phyloP scores from a whole-genome alignment of 805 yeast species.

The Saccharomycopsis schoenii region DNA sequence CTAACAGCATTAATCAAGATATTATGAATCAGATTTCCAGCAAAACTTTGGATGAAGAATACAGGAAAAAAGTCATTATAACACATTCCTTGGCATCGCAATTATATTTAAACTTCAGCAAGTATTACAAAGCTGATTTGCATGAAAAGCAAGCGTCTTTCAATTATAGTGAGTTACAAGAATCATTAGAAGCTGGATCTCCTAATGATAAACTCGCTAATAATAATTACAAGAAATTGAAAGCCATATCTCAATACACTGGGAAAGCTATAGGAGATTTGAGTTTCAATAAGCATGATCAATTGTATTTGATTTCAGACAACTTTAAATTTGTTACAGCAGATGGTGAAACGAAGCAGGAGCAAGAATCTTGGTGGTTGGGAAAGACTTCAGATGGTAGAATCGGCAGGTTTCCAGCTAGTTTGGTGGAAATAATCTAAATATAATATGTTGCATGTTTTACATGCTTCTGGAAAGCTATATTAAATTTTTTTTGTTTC shows the following conservation, averaged over 20 bases:
- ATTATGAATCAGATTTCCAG: not conserved
- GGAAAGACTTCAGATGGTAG: constrained; percentile 15
- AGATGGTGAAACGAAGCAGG: not conserved
- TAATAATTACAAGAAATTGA: not conserved
- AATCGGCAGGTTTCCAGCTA: constrained; percentile 12
- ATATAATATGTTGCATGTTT: too few species aligned
- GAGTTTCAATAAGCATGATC: constrained; percentile 11
- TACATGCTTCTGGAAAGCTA: too few species aligned
- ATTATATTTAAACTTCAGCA: constrained; percentile 5
- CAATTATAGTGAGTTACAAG: not conserved
- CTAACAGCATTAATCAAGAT: not conserved
- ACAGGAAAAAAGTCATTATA: not conserved
- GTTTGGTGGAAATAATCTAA: not conserved
- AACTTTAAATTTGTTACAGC: not conserved
- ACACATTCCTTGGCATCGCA: constrained; percentile 7
- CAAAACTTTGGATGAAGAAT: constrained; percentile 5
- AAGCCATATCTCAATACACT: not conserved
- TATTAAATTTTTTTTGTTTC: too few species aligned
- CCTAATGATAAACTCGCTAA: not conserved
- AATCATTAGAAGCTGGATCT: not conserved
- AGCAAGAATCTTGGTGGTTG: constrained; percentile 11
- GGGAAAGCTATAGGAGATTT: constrained; percentile 13
- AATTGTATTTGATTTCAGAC: constrained; percentile 6
- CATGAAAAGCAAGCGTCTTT: not conserved
- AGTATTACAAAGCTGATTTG: constrained; percentile 3